Conservation (phyloP, 805 yeast genomes). For the Lipomyces japonicus region DNA sequence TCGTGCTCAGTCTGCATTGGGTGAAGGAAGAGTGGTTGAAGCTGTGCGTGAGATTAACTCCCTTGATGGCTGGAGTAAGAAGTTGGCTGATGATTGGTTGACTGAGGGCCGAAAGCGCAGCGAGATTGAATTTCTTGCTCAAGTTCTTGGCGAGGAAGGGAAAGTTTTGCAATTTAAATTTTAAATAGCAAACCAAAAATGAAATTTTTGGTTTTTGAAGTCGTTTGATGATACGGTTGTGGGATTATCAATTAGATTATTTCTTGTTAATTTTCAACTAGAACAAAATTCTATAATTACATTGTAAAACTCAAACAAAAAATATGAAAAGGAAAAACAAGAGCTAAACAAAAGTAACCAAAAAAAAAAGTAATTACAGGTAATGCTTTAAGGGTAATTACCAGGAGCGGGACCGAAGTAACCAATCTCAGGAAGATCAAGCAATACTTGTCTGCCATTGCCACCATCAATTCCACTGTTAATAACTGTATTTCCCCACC, state of each 20-base stretch:
- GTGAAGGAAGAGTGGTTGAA: constrained; percentile 70
- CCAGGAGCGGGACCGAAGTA: constrained; percentile 8
- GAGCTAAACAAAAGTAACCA: neutral
- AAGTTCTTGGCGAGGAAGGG: constrained; percentile 42
- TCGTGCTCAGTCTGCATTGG: constrained; percentile 70
- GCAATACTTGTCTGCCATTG: constrained; percentile 4
- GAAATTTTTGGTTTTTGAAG: neutral
- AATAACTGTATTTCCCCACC: constrained; percentile 60
- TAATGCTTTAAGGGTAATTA: constrained; percentile 1
- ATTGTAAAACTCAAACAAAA: too few relatives aligned
- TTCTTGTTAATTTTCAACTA: neutral
- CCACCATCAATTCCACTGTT: constrained; percentile 11
- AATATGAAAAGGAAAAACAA: neutral
- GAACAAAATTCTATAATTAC: too few relatives aligned
- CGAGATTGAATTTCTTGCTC: constrained; percentile 78
- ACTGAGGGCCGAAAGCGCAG: constrained; percentile 81
- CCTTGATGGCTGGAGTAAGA: constrained; percentile 89
- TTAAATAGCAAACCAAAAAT: neutral
- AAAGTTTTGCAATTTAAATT: constrained; percentile 28
- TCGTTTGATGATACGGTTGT: too few relatives aligned
- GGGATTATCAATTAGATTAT: neutral
- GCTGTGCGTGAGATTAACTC: constrained; percentile 92
- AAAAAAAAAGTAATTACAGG: neutral
- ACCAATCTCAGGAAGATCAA: constrained; percentile 3
- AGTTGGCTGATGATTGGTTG: constrained; percentile 88